A percentile compares a stretch with the other conserved stretches of the same genome.
These are phyloP conservation scores for baker's yeast (Saccharomyces cerevisiae) DNA, from an alignment of 805 yeast genomes.

Conservation along the genomic window DNA sequence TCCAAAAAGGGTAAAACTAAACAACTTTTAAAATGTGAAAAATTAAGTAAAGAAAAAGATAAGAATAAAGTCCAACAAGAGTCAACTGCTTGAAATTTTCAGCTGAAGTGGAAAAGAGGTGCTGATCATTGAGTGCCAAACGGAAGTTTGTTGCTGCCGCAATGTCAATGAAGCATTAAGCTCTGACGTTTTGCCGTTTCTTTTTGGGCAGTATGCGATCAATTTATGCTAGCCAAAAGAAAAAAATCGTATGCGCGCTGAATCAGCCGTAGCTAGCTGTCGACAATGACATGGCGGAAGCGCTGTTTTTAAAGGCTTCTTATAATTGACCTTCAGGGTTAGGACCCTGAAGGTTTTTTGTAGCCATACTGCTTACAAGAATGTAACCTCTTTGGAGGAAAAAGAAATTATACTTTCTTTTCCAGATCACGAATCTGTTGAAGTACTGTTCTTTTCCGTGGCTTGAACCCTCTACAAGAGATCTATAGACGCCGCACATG, in stretches of 20 bases:
- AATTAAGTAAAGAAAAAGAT: no score
- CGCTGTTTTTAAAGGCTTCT: neutral
- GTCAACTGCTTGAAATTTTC: no score
- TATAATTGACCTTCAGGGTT: neutral
- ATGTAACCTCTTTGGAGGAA: neutral
- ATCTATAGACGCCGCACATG: neutral
- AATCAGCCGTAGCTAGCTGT: neutral
- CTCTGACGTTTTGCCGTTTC: neutral
- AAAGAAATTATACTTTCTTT: neutral
- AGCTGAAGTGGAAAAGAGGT: no score
- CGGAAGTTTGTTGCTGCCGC: no score
- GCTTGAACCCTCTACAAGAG: neutral
- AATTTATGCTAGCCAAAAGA: neutral
- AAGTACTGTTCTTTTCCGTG: neutral
- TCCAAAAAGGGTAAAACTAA: no score
- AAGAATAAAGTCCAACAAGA: no score
- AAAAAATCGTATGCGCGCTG: neutral
- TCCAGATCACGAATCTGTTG: neutral
- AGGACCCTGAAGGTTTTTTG: neutral
- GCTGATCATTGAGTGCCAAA: no score
- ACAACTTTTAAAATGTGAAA: no score
- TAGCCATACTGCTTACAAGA: neutral
- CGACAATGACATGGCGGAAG: neutral
- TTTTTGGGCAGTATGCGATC: neutral
- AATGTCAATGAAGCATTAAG: no score